Evolutionary conservation across 306 rosid genomes (phyloP).

Genomic region (Malus sylvestris): DNA sequence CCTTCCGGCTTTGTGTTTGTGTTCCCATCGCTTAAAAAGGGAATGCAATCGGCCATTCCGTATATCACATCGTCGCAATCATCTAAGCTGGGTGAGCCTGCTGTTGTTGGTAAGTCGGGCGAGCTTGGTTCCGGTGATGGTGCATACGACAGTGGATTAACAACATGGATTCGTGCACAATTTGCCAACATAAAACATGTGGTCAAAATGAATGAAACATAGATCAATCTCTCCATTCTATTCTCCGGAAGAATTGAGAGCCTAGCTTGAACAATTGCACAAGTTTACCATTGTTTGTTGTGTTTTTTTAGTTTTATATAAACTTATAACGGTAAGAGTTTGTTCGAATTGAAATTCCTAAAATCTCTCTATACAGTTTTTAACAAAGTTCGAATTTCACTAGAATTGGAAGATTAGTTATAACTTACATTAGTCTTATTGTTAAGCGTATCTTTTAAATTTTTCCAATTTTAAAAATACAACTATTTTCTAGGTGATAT

Average conservation of each 20-base stretch:
- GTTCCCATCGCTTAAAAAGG: conserved; percentile 3
- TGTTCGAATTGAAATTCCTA: neutral
- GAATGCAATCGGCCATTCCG: conserved; percentile 11
- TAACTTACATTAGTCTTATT: neutral
- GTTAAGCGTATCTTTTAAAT: neutral
- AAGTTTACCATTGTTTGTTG: neutral
- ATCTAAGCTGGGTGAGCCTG: neutral
- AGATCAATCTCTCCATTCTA: neutral
- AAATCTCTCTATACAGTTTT: neutral
- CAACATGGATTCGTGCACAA: conserved; percentile 4
- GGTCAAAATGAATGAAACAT: neutral
- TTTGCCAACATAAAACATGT: neutral
- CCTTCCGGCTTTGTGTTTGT: neutral
- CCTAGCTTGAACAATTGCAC: neutral
- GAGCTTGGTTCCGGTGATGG: neutral
- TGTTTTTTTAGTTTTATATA: neutral
- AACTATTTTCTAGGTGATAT: no score
- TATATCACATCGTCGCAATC: neutral
- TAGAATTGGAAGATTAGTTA: neutral
- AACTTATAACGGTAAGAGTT: neutral
- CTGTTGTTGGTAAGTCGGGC: neutral
- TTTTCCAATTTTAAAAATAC: neutral
- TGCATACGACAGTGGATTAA: neutral
- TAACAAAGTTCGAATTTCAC: neutral
- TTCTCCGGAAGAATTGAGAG: neutral